Evolutionary conservation across 2,329 filamentous ascomycete species (phyloP).

Genomic region (Emergomyces orientalis): DNA sequence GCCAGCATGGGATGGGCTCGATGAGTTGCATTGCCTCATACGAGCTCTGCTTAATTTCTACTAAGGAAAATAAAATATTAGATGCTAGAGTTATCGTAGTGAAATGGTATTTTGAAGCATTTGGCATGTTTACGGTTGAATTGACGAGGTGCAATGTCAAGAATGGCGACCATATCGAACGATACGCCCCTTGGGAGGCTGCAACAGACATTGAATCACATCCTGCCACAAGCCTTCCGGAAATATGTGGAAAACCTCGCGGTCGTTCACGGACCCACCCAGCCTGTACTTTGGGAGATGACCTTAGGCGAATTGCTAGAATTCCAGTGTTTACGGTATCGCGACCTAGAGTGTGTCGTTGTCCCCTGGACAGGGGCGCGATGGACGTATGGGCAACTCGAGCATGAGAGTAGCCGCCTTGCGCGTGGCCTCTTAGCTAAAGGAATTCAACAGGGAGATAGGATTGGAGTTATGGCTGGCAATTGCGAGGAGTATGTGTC

Average conservation of each 20-base stretch:
- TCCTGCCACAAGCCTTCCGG: constrained; percentile 15
- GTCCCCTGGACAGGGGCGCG: constrained; percentile 67
- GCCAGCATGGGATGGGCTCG: not conserved
- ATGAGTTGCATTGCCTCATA: not conserved
- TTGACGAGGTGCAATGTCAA: not conserved
- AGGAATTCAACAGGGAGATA: constrained; percentile 59
- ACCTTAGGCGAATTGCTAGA: constrained; percentile 65
- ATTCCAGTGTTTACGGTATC: constrained; percentile 58
- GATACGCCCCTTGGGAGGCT: constrained; percentile 16
- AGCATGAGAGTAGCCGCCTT: constrained; percentile 51
- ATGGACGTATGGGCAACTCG: constrained; percentile 61
- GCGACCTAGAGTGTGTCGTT: constrained; percentile 58
- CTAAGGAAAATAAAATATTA: not conserved
- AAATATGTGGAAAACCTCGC: constrained; percentile 30
- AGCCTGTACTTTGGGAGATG: constrained; percentile 60
- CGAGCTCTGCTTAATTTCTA: not conserved
- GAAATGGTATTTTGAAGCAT: not conserved
- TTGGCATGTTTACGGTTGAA: not conserved
- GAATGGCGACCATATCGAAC: constrained; percentile 13
- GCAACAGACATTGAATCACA: constrained; percentile 19
- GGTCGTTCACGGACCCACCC: constrained; percentile 57
- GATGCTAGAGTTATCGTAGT: not conserved
- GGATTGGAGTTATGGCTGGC: constrained; percentile 64
- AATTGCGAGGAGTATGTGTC: constrained; percentile 52
- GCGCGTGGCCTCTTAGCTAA: constrained; percentile 58